phyloP scores from a whole-genome alignment of 2,329 filamentous ascomycete genomes.

The Nectriaceae sp. region DNA sequence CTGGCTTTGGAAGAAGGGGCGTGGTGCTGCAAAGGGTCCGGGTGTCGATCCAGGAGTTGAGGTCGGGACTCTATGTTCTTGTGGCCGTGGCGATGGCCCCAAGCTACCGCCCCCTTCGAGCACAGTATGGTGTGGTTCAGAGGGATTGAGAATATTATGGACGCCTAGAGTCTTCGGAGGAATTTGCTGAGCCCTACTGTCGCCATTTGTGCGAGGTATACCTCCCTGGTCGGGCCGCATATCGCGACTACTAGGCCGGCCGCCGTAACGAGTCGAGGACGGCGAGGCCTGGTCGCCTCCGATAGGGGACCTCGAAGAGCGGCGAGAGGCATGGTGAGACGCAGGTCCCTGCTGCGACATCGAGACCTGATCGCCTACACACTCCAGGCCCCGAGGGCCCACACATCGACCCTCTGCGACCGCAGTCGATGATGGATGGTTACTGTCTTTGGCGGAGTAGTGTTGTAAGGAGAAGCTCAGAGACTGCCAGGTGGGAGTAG shows the following conservation, averaged over 20 bases:
- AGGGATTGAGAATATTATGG: constrained; percentile 41
- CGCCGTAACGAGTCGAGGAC: constrained; percentile 22
- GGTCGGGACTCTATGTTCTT: constrained; percentile 20
- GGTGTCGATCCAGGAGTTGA: constrained; percentile 20
- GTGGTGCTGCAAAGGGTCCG: constrained; percentile 22
- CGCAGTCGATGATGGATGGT: constrained; percentile 20
- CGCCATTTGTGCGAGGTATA: constrained; percentile 22
- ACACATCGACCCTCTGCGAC: constrained; percentile 55
- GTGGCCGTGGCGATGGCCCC: constrained; percentile 15
- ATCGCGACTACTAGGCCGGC: constrained; percentile 22
- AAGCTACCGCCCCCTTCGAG: constrained; percentile 16
- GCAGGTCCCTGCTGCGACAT: constrained; percentile 65
- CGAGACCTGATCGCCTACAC: constrained; percentile 60
- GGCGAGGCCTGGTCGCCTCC: constrained; percentile 34
- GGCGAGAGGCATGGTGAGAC: constrained; percentile 57
- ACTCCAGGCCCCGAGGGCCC: constrained; percentile 51
- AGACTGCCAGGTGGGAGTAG: constrained; percentile 34
- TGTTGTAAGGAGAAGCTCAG: constrained; percentile 22
- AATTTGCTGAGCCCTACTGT: constrained; percentile 26
- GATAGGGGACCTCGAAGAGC: constrained; percentile 47
- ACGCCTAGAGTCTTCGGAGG: constrained; percentile 35
- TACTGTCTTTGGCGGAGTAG: constrained; percentile 22
- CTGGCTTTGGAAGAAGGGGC: constrained; percentile 30
- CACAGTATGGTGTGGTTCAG: constrained; percentile 28
- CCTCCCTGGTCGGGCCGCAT: constrained; percentile 21